Evolutionary conservation across 2,329 filamentous ascomycete species (phyloP), one percentile per base, ranked within the genome.

Genomic region (Cladophialophora chaetospira): DNA sequence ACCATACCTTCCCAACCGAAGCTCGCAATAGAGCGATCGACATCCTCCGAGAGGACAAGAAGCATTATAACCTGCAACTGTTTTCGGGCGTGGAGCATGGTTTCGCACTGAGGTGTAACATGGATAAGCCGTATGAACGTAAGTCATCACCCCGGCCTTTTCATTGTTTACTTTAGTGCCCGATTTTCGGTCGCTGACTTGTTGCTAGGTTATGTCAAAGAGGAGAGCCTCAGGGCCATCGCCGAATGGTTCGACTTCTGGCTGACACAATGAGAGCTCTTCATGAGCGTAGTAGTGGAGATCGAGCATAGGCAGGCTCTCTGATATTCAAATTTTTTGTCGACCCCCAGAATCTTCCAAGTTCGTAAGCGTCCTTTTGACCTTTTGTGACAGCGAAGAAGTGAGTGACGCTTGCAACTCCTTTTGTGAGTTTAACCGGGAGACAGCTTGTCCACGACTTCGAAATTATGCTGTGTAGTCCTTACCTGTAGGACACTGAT

Each of bases 81-180:
- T 66, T 66, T 36, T 63, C 65, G 5, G 58, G 62, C 3, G 65
- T 65, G n/a, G 62, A 60, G 44, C 63, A 66, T 42, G 63, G 63
- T 8, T 66, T 65, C 69, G 70, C 60, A 17, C 42, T 62, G n/a
- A 45, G 60, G 5, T 55, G 60, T 29, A 62, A 62, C 28, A 15
- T 62, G 53, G 57, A 62, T 19, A 60, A 57, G 19, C 40, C 60
- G 15, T 57, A 62, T 42, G 60, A 62, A 43, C 46, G 60, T 57
- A 54, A 8, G 60, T 50, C 6, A 2, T 21, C 11, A n/a, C n/a
- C 8, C 38, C 19, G 9, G 19, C n/a, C 26, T 45, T 29, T 9
- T 8, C 2, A 26, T 21, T 13, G 21, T 45, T 17, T 29, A 11
- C n/a, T n/a, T 25, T 8, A n/a, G 10, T 17, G 11, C 28, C n/a